Conservation (phyloP, 331 rosid species). For the Quercus lobata region DNA sequence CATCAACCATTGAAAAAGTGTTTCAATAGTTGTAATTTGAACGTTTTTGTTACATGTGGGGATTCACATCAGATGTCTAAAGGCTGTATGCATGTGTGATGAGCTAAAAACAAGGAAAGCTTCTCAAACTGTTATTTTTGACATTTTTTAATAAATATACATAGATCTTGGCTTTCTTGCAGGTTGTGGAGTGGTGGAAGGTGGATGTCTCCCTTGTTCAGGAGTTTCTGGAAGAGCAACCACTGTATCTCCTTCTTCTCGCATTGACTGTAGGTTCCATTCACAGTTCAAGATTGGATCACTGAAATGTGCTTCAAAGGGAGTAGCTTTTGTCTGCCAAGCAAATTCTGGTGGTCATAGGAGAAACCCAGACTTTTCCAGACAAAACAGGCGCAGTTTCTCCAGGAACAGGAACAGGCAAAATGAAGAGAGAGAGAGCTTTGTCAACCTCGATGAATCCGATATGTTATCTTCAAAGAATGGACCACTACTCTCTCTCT, state of each 20-base stretch:
- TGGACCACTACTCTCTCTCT: constrained; percentile 58
- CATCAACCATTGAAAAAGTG: neutral
- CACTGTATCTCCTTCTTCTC: constrained; percentile 42
- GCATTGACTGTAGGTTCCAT: constrained; percentile 24
- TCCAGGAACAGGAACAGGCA: constrained; percentile 60
- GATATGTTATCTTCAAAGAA: constrained; percentile 64
- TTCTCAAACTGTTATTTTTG: neutral
- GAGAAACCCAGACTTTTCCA: constrained; percentile 72
- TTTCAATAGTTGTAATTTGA: neutral
- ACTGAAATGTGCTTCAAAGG: constrained; percentile 30
- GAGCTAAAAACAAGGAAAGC: neutral
- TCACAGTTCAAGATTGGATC: constrained; percentile 42
- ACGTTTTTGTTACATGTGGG: neutral
- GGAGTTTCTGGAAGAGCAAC: constrained; percentile 55
- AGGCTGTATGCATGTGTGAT: neutral
- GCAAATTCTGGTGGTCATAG: constrained; percentile 44
- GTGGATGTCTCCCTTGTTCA: constrained; percentile 47
- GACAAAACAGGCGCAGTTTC: constrained; percentile 58
- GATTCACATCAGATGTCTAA: neutral
- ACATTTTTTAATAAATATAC: neutral
- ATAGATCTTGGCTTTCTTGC: constrained; percentile 26
- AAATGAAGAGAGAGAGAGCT: constrained; percentile 58
- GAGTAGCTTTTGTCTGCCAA: constrained; percentile 49
- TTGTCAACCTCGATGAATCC: constrained; percentile 63
- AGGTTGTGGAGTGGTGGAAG: constrained; percentile 67